phyloP scores from a whole-genome alignment of 768 basidiomycete species.

The Cystoderma amianthinum region DNA sequence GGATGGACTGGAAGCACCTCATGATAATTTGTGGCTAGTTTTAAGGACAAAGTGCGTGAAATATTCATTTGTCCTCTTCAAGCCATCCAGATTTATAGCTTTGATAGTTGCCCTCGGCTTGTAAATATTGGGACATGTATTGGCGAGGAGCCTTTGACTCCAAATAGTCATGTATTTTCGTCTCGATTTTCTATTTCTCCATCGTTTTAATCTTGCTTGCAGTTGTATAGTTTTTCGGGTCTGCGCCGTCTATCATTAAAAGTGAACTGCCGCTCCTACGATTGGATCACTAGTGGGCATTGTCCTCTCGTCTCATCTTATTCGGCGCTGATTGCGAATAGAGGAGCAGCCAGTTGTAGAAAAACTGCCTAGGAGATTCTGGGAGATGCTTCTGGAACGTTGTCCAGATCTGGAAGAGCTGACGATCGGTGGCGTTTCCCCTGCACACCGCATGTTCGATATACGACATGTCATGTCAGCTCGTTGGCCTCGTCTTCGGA shows the following conservation, averaged over 20 bases:
- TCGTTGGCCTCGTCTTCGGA: conserved; percentile 27
- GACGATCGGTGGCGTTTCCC: conserved; percentile 24
- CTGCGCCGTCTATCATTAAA: no score
- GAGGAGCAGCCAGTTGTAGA: conserved; percentile 25
- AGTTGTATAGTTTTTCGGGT: no score
- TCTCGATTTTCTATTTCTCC: no score
- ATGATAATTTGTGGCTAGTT: conserved; percentile 24
- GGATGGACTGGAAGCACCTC: conserved; percentile 30
- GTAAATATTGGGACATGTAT: conserved; percentile 25
- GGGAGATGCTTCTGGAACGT: conserved; percentile 33
- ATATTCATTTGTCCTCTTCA: conserved; percentile 3
- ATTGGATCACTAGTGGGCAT: no score
- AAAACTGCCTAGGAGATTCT: conserved; percentile 27
- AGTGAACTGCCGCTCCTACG: no score
- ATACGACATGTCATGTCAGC: conserved; percentile 26
- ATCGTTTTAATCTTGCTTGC: no score
- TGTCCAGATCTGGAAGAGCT: conserved; percentile 29
- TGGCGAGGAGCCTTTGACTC: no score
- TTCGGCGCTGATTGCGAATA: no score
- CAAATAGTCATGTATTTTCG: no score
- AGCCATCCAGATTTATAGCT: conserved; percentile 5
- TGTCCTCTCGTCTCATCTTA: no score
- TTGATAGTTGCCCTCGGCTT: conserved; percentile 23
- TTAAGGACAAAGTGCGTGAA: conserved; percentile 22
- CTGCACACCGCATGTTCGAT: conserved; percentile 31